phyloP scores from a whole-genome alignment of 179 eudicot species.

The Silene coronaria region DNA sequence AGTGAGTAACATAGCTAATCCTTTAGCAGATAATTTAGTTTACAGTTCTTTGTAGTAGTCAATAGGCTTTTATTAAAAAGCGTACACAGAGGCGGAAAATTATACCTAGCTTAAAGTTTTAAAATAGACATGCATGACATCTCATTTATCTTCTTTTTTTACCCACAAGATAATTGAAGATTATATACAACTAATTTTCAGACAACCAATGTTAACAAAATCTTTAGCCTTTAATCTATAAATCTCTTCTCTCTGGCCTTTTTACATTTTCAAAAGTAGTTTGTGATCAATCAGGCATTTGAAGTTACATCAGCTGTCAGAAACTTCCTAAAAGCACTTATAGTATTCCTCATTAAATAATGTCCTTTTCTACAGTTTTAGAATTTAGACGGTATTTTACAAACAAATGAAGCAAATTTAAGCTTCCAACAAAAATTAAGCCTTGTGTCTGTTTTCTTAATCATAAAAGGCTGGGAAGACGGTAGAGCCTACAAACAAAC shows the following conservation, averaged over 20 bases:
- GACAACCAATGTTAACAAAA: background rate
- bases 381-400: background rate
- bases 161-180: no score
- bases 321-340: background rate
- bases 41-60: no score
- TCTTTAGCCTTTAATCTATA: background rate
- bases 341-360: background rate
- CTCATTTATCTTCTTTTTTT: background rate
- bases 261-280: background rate
- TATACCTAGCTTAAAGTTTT: background rate
- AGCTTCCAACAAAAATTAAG: background rate
- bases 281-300: background rate
- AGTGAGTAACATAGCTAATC: no score
- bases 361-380: background rate
- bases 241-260: background rate
- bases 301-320: background rate
- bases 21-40: no score
- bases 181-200: background rate
- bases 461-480: background rate
- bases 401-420: background rate
- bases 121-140: background rate
- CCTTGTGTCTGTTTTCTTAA: background rate
- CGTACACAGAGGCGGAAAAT: background rate
- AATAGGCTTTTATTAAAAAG: no score
- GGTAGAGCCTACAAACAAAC: background rate